Evolutionary conservation across 768 basidiomycete species (phyloP), one percentile per base, ranked within the genome.

Genomic region (Leccinum sublutescens): DNA sequence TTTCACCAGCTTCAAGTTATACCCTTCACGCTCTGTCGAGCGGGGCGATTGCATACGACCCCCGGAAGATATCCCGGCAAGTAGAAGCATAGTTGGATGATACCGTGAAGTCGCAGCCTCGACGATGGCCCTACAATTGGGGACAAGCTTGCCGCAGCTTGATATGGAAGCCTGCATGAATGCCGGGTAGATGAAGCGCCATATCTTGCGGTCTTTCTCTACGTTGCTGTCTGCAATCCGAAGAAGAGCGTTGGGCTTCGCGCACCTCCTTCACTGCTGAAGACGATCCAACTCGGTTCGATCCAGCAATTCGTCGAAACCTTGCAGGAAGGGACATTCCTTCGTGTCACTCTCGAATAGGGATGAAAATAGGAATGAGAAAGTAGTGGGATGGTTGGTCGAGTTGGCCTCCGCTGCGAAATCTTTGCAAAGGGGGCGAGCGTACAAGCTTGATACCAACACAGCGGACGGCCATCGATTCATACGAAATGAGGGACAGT

Each of bases 221-320:
- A 85, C 79, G 6, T 76, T 74, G 70, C 91, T 93, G 58, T 91
- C 89, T 10, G 85, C 89, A 52, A 94, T 82, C 23, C 83, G 81
- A 12, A 93, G 74, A 12, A 85, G 78, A 29, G 85, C 73, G 57
- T 89, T 88, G 0, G 75, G 71, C 50, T 79, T 80, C 25, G 76
- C 77, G 7, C 82, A 81, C 54, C 85, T 78, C 63, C 78, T 78
- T 88, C 89, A 91, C 62, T 87, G 84, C 27, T 82, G 81, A 27
- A 91, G 74, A 12, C 89, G 82, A 45, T 78, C 79, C 15, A 84
- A 70, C 56, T 91, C 87, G 0, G 79, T 67, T 25, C 78, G 76
- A 57, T 90, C 86, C 8, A 91, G 74, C 6, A 89, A 69, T 53
- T 92, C 87, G 38, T 88, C 86, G 54, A 82, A 84, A 15, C 86